Percentiles rank a stretch among this genome's conserved stretches.
Conservation (phyloP, 352 stramenopile species). For the Pseudoperonospora humuli region DNA sequence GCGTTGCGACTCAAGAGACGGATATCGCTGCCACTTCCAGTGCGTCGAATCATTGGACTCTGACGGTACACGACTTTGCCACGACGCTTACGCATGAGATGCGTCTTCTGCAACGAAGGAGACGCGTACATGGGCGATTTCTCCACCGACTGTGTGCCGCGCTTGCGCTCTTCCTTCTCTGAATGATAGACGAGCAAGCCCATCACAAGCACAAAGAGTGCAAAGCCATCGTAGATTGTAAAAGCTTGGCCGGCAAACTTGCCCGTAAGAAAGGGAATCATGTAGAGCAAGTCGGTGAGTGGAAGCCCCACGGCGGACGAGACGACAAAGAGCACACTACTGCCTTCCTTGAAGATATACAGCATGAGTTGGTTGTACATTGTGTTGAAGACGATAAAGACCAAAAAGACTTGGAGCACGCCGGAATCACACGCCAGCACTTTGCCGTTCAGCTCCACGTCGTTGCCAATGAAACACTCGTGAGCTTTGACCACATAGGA, state of each 20-base stretch:
- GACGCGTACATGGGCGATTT: constrained; percentile 85
- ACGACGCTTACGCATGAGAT: constrained; percentile 72
- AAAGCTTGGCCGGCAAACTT: constrained; percentile 58
- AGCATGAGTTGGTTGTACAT: constrained; percentile 87
- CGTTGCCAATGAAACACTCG: constrained; percentile 66
- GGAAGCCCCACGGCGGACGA: constrained; percentile 76
- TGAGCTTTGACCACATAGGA: constrained; percentile 62
- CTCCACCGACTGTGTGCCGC: constrained; percentile 53
- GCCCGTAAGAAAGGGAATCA: constrained; percentile 72
- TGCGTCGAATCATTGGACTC: constrained; percentile 59
- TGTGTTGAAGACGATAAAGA: constrained; percentile 85
- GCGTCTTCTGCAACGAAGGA: constrained; percentile 74
- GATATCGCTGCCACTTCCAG: constrained; percentile 34
- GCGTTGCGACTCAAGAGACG: constrained; percentile 44
- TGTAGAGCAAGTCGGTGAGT: constrained; percentile 79
- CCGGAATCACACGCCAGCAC: constrained; percentile 49
- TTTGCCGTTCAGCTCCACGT: constrained; percentile 59
- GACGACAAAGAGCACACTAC: constrained; percentile 82
- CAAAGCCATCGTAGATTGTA: constrained; percentile 84
- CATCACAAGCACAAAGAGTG: constrained; percentile 83
- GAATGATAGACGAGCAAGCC: constrained; percentile 83
- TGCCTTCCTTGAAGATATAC: constrained; percentile 86
- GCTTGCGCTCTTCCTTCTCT: constrained; percentile 74
- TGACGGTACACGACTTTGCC: constrained; percentile 82
- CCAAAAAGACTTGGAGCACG: constrained; percentile 65